Evolutionary conservation across 2,329 filamentous ascomycete genomes (phyloP).

Genomic region (Drechslerella coelobrocha): DNA sequence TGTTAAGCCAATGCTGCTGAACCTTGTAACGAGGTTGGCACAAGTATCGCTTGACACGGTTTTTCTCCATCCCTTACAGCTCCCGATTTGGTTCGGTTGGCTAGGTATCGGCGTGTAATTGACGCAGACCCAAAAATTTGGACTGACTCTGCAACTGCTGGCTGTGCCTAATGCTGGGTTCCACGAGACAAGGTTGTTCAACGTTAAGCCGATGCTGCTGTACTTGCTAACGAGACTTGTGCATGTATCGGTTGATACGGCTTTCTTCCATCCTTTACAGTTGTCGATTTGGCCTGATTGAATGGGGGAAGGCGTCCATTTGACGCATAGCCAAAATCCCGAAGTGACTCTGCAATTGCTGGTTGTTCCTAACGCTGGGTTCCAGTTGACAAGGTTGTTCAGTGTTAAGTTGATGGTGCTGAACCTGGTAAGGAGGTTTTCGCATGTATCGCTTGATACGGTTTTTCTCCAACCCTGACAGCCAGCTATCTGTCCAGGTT

Average conservation of each 20-base stretch:
- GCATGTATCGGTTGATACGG: not conserved
- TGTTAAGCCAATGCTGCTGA: not conserved
- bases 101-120: not conserved
- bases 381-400: not conserved
- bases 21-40: constrained; percentile 12
- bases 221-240: not conserved
- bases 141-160: not conserved
- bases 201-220: not conserved
- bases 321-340: constrained; percentile 6
- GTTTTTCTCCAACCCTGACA: constrained; percentile 3
- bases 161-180: constrained; percentile 16
- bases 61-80: constrained; percentile 12
- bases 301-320: no score
- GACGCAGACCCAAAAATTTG: constrained; percentile 6
- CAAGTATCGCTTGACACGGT: constrained; percentile 10
- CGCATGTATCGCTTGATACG: not conserved
- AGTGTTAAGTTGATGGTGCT: not conserved
- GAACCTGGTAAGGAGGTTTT: constrained; percentile 1
- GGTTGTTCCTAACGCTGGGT: constrained; percentile 15
- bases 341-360: not conserved
- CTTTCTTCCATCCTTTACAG: not conserved
- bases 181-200: not conserved
- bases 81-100: constrained; percentile 2
- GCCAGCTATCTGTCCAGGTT: not conserved
- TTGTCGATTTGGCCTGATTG: not conserved